Evolutionary conservation across 257 asterid species (phyloP), one percentile per base, ranked within the genome.

Genomic region (Gentiana macrophylla): DNA sequence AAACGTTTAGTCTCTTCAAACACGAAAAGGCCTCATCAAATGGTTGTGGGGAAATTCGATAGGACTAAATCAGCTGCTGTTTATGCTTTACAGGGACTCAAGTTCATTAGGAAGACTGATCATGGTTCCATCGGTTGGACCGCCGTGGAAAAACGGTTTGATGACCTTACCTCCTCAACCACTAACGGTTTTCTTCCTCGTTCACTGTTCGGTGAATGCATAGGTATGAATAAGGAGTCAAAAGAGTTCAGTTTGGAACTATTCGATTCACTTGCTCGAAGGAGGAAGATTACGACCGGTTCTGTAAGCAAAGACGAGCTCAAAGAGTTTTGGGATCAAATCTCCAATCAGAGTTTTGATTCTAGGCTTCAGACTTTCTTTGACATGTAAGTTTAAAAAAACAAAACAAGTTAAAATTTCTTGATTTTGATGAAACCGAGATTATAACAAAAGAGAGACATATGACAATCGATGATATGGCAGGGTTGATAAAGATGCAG

Each of bases 401-500:
- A 35, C 37, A 6, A 2, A 12, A 32, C 58, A 54, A 2, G 4
- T 3, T 35, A 24, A 55, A 53, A 5, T 7, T 43, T 12, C 10
- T 3, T 52, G 24, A 10, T 2, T 13, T 11, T 24, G 24, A 24
- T 24, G 24, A 24, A 24, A 24, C 32, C 8, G 53, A 4, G 8
- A 49, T 49, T n/a, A 49, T 24, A 24, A 2, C 43, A 4, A 33
- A 24, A 24, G 54, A 4, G 41, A 32, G 12, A 32, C 12, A 12
- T 24, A 24, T 24, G 24, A 24, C 9, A 60, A 5, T 60, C 2
- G 12, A 24, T 24, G 24, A 24, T 24, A 24, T 24, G 24, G 71
- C 82, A 89, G 97, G 97, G 97, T 89, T 62, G 97, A 89, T 72
- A 89, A 89, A 76, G 94, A 89, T 66, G 89, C 91, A 0, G 89